Evolutionary conservation across 805 yeast genomes (phyloP), one percentile per base, ranked within the genome.

Genomic region (Hanseniaspora guilliermondii): DNA sequence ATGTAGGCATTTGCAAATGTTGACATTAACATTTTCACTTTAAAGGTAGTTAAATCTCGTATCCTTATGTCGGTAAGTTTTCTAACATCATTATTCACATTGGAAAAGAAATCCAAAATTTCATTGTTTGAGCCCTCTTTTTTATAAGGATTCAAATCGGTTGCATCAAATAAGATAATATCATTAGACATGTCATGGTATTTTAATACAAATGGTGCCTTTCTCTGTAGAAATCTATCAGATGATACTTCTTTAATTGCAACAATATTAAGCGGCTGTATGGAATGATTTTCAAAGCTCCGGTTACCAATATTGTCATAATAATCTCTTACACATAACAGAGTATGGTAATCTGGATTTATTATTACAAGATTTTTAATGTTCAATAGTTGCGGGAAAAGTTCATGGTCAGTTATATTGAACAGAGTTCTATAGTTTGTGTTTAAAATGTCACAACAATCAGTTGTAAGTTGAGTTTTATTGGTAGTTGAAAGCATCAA

Each of bases 81-180:
- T 52, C 55, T 52, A 4, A 8, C 24, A 35, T 52, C 55, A 11
- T 52, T 17, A 37, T 52, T 52, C 9, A 52, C n/a, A 16, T 44
- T 47, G 9, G 9, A 6, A 9, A 44, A 37, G 11, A 52, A 44
- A 9, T 44, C 38, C 9, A 37, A 14, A 25, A 36, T 17, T 27
- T 27, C 32, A 14, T 17, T 52, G 1, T 3, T 5, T 6, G 14
- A 4, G 5, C 22, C 16, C n/a, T 12, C 5, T 9, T 27, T 21
- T 19, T 27, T 21, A 8, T 30, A 25, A 9, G 36, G 32, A 37
- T 37, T 37, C 8, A 52, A 30, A 44, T 37, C 38, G 2, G 27
- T 32, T 4, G 38, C 11, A 37, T 52, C 55, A 44, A 37, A 52
- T 11, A 38, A 32, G 11, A 52, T 37, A 12, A 47, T 8, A 35